A percentile compares a stretch with the other conserved stretches of the same genome.
These are phyloP conservation scores for Fusarium udum DNA, from an alignment of 2,329 filamentous ascomycete genomes.

Conservation along the genomic window DNA sequence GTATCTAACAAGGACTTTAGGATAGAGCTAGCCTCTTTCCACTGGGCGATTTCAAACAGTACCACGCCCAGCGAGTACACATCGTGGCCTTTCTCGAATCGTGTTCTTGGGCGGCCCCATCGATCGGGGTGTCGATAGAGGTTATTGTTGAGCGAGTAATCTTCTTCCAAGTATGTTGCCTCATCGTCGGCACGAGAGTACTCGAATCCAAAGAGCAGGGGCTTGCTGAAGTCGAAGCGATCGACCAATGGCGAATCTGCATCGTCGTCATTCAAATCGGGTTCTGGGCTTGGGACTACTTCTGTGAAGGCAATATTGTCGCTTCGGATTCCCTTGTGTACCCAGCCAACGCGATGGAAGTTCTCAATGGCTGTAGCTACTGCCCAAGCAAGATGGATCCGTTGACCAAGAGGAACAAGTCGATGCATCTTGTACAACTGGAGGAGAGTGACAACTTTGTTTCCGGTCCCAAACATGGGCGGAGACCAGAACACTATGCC, in stretches of 20 bases:
- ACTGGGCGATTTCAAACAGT: background rate
- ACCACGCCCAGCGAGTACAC: background rate
- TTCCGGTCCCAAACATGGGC: background rate
- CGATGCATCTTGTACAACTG: background rate
- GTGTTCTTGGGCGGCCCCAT: background rate
- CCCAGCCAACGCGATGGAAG: background rate
- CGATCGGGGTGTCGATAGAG: background rate
- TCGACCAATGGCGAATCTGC: background rate
- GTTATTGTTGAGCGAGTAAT: background rate
- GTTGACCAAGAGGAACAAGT: background rate
- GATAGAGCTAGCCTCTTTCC: background rate
- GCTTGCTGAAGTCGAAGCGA: background rate
- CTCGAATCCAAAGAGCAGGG: background rate
- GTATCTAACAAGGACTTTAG: background rate
- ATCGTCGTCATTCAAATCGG: background rate
- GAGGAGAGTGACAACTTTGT: background rate
- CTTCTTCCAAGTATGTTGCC: background rate
- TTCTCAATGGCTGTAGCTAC: background rate
- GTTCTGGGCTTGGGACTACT: background rate
- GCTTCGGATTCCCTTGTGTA: background rate
- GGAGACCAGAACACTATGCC: background rate
- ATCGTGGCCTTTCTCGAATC: background rate
- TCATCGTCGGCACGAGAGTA: background rate
- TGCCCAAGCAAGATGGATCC: background rate
- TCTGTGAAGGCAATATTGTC: background rate